These are phyloP conservation scores for Colletotrichum sublineola DNA, from an alignment of 2,329 filamentous ascomycete genomes.

Conservation along the genomic window DNA sequence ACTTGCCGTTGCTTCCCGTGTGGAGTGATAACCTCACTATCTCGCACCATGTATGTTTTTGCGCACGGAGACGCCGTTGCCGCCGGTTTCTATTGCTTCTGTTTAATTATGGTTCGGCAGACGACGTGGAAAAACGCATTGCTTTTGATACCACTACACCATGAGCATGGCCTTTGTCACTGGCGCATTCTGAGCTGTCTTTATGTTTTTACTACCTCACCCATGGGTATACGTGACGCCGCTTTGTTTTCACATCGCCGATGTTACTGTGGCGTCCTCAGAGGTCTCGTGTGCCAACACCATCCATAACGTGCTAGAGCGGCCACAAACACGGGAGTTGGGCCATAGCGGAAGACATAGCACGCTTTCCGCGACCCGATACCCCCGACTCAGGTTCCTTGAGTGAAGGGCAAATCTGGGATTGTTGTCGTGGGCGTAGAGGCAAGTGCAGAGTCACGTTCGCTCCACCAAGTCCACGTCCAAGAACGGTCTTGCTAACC, in stretches of 20 bases:
- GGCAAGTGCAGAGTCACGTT: neutral
- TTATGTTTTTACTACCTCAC: neutral
- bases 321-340: neutral
- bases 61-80: slow-evolving; percentile 63
- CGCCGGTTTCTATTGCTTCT: slow-evolving; percentile 55
- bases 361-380: neutral
- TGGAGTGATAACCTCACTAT: slow-evolving; percentile 53
- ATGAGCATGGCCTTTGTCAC: slow-evolving; percentile 8
- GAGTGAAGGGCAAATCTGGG: neutral
- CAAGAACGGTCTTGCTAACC: neutral
- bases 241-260: slow-evolving; percentile 1
- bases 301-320: neutral
- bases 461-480: neutral
- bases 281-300: neutral
- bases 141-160: slow-evolving; percentile 16
- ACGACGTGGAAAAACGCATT: slow-evolving; percentile 62
- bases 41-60: slow-evolving; percentile 56
- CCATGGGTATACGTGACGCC: slow-evolving; percentile 18
- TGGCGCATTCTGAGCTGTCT: slow-evolving; percentile 1
- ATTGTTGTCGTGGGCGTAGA: neutral
- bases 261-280: neutral
- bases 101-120: neutral
- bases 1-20: slow-evolving; percentile 25
- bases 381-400: neutral
- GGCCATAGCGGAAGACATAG: neutral